Base-by-base conservation (phyloP, 2,329 filamentous ascomycete species). In the Beauveria scarabaeidicola region DNA sequence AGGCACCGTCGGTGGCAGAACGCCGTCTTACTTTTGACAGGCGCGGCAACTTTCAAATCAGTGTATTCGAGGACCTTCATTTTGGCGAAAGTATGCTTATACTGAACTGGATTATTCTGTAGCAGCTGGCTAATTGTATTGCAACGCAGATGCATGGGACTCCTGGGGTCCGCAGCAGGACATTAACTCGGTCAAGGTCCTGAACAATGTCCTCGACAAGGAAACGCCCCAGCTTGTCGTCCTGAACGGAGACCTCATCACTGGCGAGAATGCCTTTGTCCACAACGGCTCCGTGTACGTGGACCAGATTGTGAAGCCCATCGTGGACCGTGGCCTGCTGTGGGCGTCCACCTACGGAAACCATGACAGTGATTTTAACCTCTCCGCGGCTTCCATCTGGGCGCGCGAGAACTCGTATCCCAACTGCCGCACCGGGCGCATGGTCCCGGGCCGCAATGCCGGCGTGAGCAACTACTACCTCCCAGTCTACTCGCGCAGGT, bases 281-380 rank as follows among this genome's bases (percentile, higher is more conserved):
- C 71, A 79, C 4, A 87, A 87, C 65, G 69, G 68, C 58, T 84
- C 81, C 0, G 65, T 71, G 7, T 85, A 87, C 58, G 60, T 89
- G 3, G 82, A 88, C 64, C 70, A 78, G 64, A 78, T 87, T 10
- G 81, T 87, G 1, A 71, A 66, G 1, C 85, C 85, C 0, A 71
- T 90, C 0, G 73, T 87, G 0, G 63, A 79, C 3, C 77, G 80
- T 17, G 74, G 75, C 8, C 67, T 87, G 0, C 75, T 77, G 0
- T 90, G 85, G 82, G 86, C 85, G 2, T 85, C 83, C 0, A 85
- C 85, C 0, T 90, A 90, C 63, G 87, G 87, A 0, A 90, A 90
- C 60, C 87, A 90, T 65, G 87, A 90, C 64, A 78, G 79, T 51
- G 72, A 81, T 40, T 81, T 75, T 66, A 86, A 87, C 62, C 70